Base-by-base conservation (phyloP, 1,284 basidiomycete genomes). In the Cryptococcus floricola region DNA sequence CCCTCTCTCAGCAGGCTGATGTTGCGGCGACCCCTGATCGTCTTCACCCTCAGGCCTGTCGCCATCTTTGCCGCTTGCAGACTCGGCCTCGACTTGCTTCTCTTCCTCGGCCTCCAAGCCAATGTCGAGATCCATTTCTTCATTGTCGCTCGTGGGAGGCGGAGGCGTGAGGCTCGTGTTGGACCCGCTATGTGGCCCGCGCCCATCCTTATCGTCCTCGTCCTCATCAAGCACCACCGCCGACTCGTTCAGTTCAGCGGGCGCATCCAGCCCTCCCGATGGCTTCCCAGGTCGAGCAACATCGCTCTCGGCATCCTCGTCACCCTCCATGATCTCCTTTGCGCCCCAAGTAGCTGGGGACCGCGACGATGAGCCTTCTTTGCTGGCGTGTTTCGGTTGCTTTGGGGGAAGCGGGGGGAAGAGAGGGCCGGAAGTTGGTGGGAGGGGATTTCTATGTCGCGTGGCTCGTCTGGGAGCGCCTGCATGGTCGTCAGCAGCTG, bases 321-420 rank as follows among this genome's bases (percentile, higher is more conserved):
- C 41, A 23, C 19, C 41, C 16, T n/a, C n/a, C 41, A 8, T 42
- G 19, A 8, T 42, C 41, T 42, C 41, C n/a, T 23, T 42, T 42
- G 41, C n/a, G 19, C 19, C n/a, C 41, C 19, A 23, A 16, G 55
- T 39, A 18, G 42, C 50, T n/a, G 48, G 54, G 51, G 47, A 56
- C 14, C 50, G 54, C 37, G 63, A 59, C 27, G 66, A 49, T n/a
- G 69, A 66, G 7, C 64, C 66, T 48, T 64, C 58, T 59, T 67
- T 69, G 44, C 67, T 62, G 13, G 67, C 67, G 52, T 63, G 60
- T 52, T 70, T 73, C 9, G 69, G 63, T 47, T 65, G 69, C 57
- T 75, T 70, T 5, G 75, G 75, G 25, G 75, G 75, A 12, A 77
- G 64, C 31, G 74, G 68, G 9, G 75, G 75, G 57, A 75, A 76